phyloP scores from a whole-genome alignment of 2,329 filamentous ascomycete genomes.

The Ilyonectria mors-panacis region DNA sequence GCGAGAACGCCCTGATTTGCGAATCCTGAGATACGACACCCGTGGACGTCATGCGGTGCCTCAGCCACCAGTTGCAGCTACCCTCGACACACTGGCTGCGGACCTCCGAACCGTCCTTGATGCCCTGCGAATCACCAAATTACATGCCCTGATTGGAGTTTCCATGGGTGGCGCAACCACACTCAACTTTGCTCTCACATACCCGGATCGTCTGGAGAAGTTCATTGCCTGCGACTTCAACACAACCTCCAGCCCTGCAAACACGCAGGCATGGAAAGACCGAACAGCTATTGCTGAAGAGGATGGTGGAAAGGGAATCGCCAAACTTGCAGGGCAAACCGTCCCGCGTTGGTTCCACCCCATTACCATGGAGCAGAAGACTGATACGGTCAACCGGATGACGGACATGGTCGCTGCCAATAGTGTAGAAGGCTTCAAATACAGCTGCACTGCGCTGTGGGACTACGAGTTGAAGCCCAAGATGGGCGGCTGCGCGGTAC shows the following conservation, averaged over 20 bases:
- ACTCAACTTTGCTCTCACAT: conserved; percentile 78
- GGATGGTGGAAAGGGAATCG: conserved; percentile 71
- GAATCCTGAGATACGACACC: conserved; percentile 82
- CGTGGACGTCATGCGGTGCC: conserved; percentile 75
- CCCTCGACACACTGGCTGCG: conserved; percentile 75
- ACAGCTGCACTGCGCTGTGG: conserved; percentile 79
- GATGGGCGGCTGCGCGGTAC: conserved; percentile 69
- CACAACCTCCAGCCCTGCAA: conserved; percentile 77
- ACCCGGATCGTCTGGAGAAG: conserved; percentile 70
- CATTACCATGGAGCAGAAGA: conserved; percentile 59
- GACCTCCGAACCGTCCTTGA: conserved; percentile 78
- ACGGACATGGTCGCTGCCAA: conserved; percentile 79
- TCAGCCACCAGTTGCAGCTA: conserved; percentile 65
- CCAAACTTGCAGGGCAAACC: conserved; percentile 77
- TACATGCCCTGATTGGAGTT: conserved; percentile 80
- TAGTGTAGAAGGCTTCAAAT: conserved; percentile 77
- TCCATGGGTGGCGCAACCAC: conserved; percentile 86
- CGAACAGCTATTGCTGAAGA: conserved; percentile 77
- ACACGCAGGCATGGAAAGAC: conserved; percentile 85
- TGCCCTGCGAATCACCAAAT: conserved; percentile 76
- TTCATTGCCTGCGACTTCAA: conserved; percentile 88
- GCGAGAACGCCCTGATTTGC: conserved; percentile 72
- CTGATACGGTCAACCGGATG: conserved; percentile 68
- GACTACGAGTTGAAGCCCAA: conserved; percentile 75
- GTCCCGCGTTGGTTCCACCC: conserved; percentile 86